These are phyloP conservation scores for Cryptosporidium baileyi DNA, from an alignment of 169 alveolate species.

Conservation along the genomic window DNA sequence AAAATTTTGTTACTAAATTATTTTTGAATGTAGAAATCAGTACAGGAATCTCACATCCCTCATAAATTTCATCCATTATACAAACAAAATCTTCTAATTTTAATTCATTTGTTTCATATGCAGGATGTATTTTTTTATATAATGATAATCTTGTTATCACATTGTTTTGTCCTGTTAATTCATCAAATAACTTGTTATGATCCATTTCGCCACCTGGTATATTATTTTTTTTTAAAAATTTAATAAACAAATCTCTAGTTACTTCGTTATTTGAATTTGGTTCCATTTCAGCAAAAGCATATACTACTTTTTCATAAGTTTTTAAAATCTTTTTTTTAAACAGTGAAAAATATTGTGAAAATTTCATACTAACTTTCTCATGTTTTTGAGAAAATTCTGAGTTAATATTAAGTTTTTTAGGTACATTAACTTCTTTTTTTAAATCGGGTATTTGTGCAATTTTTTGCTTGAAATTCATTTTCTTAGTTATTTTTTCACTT, in stretches of 20 bases:
- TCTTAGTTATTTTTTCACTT: not conserved
- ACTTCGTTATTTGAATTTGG: slow-evolving; percentile 45
- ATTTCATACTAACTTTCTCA: slow-evolving; percentile 41
- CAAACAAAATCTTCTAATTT: slow-evolving; percentile 28
- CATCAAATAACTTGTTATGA: slow-evolving; percentile 30
- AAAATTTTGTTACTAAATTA: not conserved
- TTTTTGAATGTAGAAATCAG: slow-evolving; percentile 11
- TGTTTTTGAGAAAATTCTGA: not conserved
- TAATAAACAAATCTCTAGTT: not conserved
- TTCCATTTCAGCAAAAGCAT: slow-evolving; percentile 7
- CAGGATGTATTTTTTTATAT: slow-evolving; percentile 25
- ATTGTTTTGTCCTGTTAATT: slow-evolving; percentile 6
- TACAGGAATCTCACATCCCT: slow-evolving; percentile 43
- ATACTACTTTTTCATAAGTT: not conserved
- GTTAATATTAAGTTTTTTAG: not conserved
- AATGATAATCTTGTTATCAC: slow-evolving; percentile 26
- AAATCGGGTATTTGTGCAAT: not conserved
- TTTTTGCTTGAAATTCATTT: not conserved
- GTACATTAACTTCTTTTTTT: not conserved
- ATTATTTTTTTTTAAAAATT: not conserved
- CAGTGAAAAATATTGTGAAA: slow-evolving; percentile 36
- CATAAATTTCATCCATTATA: slow-evolving; percentile 36
- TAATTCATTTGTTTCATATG: not conserved
- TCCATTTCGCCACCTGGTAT: slow-evolving; percentile 53
- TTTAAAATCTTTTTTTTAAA: slow-evolving; percentile 41